Evolutionary conservation across 768 basidiomycete species (phyloP).

Genomic region (Gymnopilus dilepis): DNA sequence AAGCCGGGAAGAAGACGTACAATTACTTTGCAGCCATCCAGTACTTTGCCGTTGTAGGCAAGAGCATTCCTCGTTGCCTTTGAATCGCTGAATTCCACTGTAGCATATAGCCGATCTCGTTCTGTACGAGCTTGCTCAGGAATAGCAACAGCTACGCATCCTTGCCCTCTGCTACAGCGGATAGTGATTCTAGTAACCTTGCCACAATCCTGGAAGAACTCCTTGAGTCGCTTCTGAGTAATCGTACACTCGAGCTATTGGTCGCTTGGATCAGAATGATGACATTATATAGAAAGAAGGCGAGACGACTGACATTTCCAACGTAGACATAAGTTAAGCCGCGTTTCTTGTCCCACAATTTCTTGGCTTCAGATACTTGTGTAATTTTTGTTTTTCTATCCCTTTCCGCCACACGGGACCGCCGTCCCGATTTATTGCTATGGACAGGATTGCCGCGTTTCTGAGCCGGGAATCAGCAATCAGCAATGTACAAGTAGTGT

Average conservation of each 20-base stretch:
- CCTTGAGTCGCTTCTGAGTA: conserved; percentile 36
- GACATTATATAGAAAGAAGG: neutral
- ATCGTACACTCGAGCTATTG: conserved; percentile 41
- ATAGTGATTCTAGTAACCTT: conserved; percentile 28
- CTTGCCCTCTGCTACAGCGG: conserved; percentile 50
- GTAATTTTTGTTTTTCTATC: conserved; percentile 13
- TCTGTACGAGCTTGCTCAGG: conserved; percentile 25
- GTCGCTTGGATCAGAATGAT: neutral
- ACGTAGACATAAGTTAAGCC: conserved; percentile 48
- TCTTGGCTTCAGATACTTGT: conserved; percentile 27
- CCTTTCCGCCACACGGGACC: conserved; percentile 6
- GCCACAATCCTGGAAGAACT: conserved; percentile 44
- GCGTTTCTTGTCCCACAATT: conserved; percentile 32
- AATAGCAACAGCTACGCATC: conserved; percentile 31
- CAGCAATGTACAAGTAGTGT: neutral
- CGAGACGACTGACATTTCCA: conserved; percentile 58
- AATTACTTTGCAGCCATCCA: conserved; percentile 45
- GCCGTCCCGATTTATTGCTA: neutral
- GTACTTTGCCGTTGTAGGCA: conserved; percentile 36
- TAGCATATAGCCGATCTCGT: conserved; percentile 56
- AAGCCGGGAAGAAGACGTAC: conserved; percentile 37
- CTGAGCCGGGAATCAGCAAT: neutral
- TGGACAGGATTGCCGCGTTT: neutral
- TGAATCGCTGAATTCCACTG: conserved; percentile 47
- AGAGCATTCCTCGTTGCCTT: conserved; percentile 48